Percentiles rank a stretch among this genome's conserved stretches.
These are phyloP conservation scores for Flaveria brownii DNA, from an alignment of 129 eudicot genomes.

Conservation along the genomic window DNA sequence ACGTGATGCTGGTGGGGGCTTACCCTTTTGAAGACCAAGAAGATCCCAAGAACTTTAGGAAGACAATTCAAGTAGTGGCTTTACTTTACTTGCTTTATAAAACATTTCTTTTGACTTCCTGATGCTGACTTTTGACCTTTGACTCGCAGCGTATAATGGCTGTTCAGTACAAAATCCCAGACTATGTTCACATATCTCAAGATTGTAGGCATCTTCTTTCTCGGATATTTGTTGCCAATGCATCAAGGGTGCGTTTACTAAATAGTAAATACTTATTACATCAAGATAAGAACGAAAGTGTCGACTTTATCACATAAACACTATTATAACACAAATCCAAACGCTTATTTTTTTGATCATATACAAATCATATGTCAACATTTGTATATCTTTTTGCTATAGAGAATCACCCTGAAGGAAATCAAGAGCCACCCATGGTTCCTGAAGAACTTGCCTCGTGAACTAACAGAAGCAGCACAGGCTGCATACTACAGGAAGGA, in stretches of 20 bases:
- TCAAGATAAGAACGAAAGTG: no score
- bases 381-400: neutral
- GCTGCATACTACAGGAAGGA: conserved; percentile 55
- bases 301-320: no score
- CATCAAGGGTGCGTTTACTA: conserved; percentile 54
- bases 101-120: neutral
- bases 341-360: no score
- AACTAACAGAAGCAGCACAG: conserved; percentile 67
- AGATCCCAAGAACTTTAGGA: conserved; percentile 91
- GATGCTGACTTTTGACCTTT: conserved; percentile 13
- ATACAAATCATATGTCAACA: no score
- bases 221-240: conserved; percentile 75
- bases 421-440: conserved; percentile 87
- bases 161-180: conserved; percentile 89
- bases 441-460: conserved; percentile 73
- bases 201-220: conserved; percentile 91
- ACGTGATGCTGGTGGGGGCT: conserved; percentile 94
- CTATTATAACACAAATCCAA: no score
- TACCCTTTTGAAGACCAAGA: conserved; percentile 97
- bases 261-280: no score
- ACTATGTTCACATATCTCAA: conserved; percentile 91
- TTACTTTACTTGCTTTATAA: neutral
- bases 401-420: conserved; percentile 72
- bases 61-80: conserved; percentile 76
- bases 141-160: conserved; percentile 65